Percentiles rank a stretch among this genome's conserved stretches.
These are phyloP conservation scores for Pestalotiopsis sp. DNA, from an alignment of 2,329 filamentous ascomycete species.

Conservation along the genomic window DNA sequence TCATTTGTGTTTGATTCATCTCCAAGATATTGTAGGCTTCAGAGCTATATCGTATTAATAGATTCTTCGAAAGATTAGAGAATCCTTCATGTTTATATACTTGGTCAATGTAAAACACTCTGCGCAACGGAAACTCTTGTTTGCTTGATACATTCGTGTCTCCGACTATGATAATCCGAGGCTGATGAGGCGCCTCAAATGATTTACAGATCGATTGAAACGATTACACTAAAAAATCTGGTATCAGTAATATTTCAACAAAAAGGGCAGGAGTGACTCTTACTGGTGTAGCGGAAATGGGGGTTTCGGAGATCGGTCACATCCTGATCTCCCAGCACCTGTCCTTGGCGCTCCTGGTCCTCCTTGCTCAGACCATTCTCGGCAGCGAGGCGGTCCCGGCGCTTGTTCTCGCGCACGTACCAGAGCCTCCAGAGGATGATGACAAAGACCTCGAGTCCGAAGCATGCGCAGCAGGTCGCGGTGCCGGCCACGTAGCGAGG, in stretches of 20 bases:
- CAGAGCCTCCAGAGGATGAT: conserved; percentile 30
- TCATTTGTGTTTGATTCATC: no score
- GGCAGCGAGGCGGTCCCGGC: conserved; percentile 23
- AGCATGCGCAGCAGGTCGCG: conserved; percentile 27
- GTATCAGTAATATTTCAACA: not conserved
- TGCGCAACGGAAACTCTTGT: no score
- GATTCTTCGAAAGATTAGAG: no score
- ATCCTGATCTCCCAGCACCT: conserved; percentile 27
- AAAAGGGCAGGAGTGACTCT: not conserved
- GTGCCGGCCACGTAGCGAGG: conserved; percentile 21
- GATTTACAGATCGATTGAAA: no score
- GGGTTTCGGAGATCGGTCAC: conserved; percentile 24
- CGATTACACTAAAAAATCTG: no score
- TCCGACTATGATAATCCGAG: no score
- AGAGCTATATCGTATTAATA: no score
- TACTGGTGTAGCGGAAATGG: conserved; percentile 19
- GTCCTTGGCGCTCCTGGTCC: conserved; percentile 27
- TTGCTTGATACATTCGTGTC: no score
- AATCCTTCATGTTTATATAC: no score
- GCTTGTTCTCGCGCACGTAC: conserved; percentile 30
- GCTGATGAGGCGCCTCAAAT: no score
- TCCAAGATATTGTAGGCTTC: no score
- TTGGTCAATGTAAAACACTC: no score
- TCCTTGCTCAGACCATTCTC: conserved; percentile 28
- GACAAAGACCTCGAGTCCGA: conserved; percentile 27